A percentile compares a stretch with the other conserved stretches of the same genome.
phyloP scores from a whole-genome alignment of 805 yeast genomes.

The Pichia insulana region DNA sequence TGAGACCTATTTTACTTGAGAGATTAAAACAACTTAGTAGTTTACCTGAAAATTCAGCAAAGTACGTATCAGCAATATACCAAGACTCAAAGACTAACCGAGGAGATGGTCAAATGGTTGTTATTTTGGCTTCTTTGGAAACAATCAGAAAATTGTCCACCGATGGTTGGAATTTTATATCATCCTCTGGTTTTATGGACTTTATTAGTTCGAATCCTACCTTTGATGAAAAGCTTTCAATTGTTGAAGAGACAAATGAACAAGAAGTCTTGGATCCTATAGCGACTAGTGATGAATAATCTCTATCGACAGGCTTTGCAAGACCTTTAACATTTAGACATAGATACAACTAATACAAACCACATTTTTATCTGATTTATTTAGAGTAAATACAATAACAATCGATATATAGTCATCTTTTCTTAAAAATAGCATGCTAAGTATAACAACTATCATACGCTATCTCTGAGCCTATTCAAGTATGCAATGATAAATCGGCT shows the following conservation, averaged over 20 bases:
- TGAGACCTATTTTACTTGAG: slow-evolving; percentile 28
- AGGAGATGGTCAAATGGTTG: slow-evolving; percentile 27
- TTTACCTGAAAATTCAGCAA: slow-evolving; percentile 29
- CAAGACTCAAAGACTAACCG: slow-evolving; percentile 33
- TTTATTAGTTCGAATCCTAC: background rate
- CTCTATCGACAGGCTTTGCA: too few species aligned
- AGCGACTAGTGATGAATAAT: background rate
- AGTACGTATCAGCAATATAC: slow-evolving; percentile 32
- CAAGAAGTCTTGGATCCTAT: too few species aligned
- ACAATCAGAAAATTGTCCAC: slow-evolving; percentile 20
- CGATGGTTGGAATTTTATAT: slow-evolving; percentile 13
- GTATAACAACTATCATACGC: too few species aligned
- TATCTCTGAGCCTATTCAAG: too few species aligned
- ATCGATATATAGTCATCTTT: too few species aligned
- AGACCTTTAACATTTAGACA: too few species aligned
- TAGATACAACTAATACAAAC: too few species aligned
- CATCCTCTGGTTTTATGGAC: background rate
- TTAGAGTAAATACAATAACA: too few species aligned
- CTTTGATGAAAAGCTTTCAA: background rate
- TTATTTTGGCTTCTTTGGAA: slow-evolving; percentile 26
- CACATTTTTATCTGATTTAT: too few species aligned
- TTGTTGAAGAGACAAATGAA: slow-evolving; percentile 5
- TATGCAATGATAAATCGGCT: too few species aligned
- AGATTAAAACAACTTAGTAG: slow-evolving; percentile 20
- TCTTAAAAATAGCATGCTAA: too few species aligned